Evolutionary conservation across 208 protist species (phyloP).

Genomic region (Leishmania major): DNA sequence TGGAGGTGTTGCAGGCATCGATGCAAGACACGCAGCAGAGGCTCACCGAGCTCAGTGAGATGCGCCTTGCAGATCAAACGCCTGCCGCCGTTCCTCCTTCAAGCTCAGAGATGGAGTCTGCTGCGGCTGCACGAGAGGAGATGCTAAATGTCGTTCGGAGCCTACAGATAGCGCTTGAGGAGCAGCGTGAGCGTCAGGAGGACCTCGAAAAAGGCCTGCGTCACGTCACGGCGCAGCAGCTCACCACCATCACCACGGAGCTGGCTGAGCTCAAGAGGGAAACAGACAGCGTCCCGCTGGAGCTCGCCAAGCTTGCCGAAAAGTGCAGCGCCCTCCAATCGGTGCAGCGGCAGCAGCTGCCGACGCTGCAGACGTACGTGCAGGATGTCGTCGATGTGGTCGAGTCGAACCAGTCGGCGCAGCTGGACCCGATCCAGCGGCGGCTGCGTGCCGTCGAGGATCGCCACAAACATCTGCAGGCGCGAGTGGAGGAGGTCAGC

Average conservation of each 20-base stretch:
- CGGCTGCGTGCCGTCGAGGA: slow-evolving; percentile 27
- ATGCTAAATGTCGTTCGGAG: not conserved
- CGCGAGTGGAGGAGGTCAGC: slow-evolving; percentile 15
- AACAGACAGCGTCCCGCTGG: not conserved
- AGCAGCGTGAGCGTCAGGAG: slow-evolving; percentile 5
- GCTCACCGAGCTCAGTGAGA: not conserved
- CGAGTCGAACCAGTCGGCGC: slow-evolving; percentile 20
- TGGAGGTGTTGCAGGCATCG: slow-evolving; percentile 2
- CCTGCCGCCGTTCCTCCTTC: not conserved
- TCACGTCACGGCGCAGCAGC: slow-evolving; percentile 5
- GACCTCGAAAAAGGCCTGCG: not conserved
- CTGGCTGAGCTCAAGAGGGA: slow-evolving; percentile 8
- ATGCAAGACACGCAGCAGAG: slow-evolving; percentile 8
- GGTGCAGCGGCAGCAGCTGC: slow-evolving; percentile 33
- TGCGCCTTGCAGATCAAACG: not conserved
- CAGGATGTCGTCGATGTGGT: slow-evolving; percentile 26
- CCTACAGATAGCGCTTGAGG: slow-evolving; percentile 3
- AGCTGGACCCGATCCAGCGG: slow-evolving; percentile 23
- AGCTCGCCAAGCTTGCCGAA: slow-evolving; percentile 8
- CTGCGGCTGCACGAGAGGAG: not conserved
- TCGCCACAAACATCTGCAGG: slow-evolving; percentile 15
- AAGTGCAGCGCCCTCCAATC: slow-evolving; percentile 17
- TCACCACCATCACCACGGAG: slow-evolving; percentile 3
- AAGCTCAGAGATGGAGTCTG: not conserved
- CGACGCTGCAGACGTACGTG: slow-evolving; percentile 32